Evolutionary conservation across 2,329 filamentous ascomycete species (phyloP).

Genomic region (Pezicula rhizophila): DNA sequence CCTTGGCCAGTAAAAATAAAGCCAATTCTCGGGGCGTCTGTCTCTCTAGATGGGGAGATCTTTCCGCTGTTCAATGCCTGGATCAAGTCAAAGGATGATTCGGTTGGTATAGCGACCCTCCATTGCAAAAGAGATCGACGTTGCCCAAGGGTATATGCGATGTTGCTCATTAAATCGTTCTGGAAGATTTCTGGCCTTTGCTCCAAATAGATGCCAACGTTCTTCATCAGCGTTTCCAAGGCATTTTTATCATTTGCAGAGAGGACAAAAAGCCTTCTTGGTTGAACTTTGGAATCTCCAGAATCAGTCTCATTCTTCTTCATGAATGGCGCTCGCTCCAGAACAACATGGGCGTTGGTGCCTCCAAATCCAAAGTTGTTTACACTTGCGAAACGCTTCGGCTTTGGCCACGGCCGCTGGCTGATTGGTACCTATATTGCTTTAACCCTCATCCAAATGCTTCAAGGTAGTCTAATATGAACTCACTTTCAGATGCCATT

Average conservation of each 20-base stretch:
- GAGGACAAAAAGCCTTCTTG: conserved; percentile 24
- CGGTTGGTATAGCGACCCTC: conserved; percentile 19
- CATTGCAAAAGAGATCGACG: conserved; percentile 22
- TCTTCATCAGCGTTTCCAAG: conserved; percentile 21
- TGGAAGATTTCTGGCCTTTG: conserved; percentile 25
- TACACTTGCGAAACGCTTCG: conserved; percentile 41
- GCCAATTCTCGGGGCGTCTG: conserved; percentile 14
- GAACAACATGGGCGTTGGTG: conserved; percentile 32
- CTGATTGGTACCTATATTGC: conserved; percentile 21
- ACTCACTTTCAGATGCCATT: conserved; percentile 32
- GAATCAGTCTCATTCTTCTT: conserved; percentile 19
- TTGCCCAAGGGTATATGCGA: conserved; percentile 24
- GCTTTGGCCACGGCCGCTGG: conserved; percentile 21
- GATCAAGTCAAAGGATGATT: conserved; percentile 21
- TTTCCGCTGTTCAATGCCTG: conserved; percentile 28
- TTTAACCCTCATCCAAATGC: conserved; percentile 4
- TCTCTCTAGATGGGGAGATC: conserved; percentile 13
- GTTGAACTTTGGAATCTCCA: conserved; percentile 15
- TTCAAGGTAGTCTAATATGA: not conserved
- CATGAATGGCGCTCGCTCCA: conserved; percentile 23
- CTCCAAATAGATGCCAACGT: conserved; percentile 23
- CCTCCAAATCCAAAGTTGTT: conserved; percentile 33
- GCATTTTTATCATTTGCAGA: conserved; percentile 22
- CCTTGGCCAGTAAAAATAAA: conserved; percentile 25
- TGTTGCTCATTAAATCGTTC: conserved; percentile 23